Base-by-base conservation (phyloP, 1,139 yeast genomes). In the Chernovozyma sophiae-reginae region DNA sequence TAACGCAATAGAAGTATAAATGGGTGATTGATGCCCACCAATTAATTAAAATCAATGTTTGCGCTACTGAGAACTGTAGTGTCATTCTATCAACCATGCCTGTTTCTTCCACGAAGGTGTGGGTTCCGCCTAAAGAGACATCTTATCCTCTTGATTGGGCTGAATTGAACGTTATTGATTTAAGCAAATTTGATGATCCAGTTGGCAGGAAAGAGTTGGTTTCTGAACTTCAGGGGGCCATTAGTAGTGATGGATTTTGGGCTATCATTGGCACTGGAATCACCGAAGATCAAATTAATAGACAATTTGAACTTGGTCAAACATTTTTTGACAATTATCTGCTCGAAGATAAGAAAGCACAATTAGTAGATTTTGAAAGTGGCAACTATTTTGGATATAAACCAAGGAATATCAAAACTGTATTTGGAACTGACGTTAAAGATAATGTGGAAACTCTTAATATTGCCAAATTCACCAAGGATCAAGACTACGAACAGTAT, bases 381-480 rank as follows among this genome's bases (percentile, higher is more conserved):
- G 67, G 65, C 0, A 58, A 62, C 35, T 62, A 62, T 41, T 59
- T 60, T 43, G 65, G 65, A 1, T 62, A 57, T 47, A 60, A 60
- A 38, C 46, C 50, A 4, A 47, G 44, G 15, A 61, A 58, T 3
- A 52, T 49, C 28, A 56, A 58, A 42, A 45, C 45, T 4, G 49
- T 58, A 13, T 57, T 59, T 40, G 60, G 56, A 4, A 58, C 63
- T 1, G 51, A 54, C 2, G 60, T 61, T 2, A 43, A 40, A 16
- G 67, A 62, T 36, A 57, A 60, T 35, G 51, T 56, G 6, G 67
- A 62, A 37, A 58, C 60, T 1, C 48, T 60, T 35, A 62, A 62
- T 36, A 56, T 62, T 31, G 62, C 68, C 19, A 62, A 62, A 38
- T 60, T 62, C 46, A 61, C 62, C 31, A 50, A 51, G n/a, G 45